A percentile compares a stretch with the other conserved stretches of the same genome.
These are phyloP conservation scores for Rutidosis leptorrhynchoides DNA, from an alignment of 129 eudicot genomes.

Conservation along the genomic window DNA sequence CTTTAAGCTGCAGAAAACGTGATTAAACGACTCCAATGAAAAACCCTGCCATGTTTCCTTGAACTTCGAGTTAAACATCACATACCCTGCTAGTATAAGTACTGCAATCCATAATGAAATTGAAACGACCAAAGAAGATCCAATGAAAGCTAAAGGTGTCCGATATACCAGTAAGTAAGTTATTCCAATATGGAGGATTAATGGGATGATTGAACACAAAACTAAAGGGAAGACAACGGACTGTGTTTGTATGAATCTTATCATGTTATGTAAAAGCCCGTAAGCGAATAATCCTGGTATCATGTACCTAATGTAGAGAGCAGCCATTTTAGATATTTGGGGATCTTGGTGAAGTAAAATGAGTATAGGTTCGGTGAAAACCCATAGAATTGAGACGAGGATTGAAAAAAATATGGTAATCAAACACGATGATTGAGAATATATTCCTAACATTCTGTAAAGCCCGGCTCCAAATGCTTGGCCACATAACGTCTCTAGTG, in stretches of 20 bases:
- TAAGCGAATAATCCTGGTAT: constrained; percentile 70
- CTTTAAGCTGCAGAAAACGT: constrained; percentile 47
- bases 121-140: constrained; percentile 74
- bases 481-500: constrained; percentile 88
- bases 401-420: constrained; percentile 55
- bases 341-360: constrained; percentile 63
- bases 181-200: constrained; percentile 52
- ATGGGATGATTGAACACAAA: constrained; percentile 52
- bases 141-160: constrained; percentile 52
- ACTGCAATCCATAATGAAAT: constrained; percentile 60
- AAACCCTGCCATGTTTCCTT: constrained; percentile 70
- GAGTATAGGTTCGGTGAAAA: constrained; percentile 56
- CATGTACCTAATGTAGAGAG: constrained; percentile 56
- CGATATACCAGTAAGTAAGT: constrained; percentile 49
- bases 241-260: constrained; percentile 87
- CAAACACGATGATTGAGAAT: constrained; percentile 74
- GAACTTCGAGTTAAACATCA: constrained; percentile 32
- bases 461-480: constrained; percentile 85
- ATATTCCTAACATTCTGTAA: constrained; percentile 58
- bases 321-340: constrained; percentile 52
- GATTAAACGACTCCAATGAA: constrained; percentile 46
- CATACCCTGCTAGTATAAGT: constrained; percentile 51
- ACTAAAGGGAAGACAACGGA: constrained; percentile 62
- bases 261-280: constrained; percentile 54
- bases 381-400: constrained; percentile 61